Percentiles rank a stretch among this genome's conserved stretches.
Evolutionary conservation across 139 green algal species (phyloP).

Genomic region (Haematococcus sp.): DNA sequence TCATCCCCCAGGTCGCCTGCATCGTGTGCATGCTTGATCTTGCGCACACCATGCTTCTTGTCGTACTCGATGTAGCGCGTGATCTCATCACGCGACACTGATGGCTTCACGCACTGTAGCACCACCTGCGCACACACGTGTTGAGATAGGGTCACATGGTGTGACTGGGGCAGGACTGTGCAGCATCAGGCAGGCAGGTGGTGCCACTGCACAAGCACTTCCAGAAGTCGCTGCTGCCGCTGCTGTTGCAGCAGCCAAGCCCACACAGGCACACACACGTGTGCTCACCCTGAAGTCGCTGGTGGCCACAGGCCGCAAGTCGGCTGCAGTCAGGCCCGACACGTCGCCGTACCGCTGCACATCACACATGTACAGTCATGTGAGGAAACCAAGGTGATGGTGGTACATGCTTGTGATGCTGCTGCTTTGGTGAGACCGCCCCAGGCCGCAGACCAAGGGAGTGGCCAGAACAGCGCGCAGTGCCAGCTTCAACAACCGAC

Average conservation of each 20-base stretch:
- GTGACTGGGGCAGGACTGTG: neutral
- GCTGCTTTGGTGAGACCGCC: no score
- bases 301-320: slow-evolving; percentile 72
- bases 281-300: slow-evolving; percentile 70
- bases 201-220: neutral
- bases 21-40: no score
- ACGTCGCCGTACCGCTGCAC: slow-evolving; percentile 21
- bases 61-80: slow-evolving; percentile 85
- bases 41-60: slow-evolving; percentile 63
- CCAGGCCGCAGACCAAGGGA: no score
- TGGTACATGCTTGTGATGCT: no score
- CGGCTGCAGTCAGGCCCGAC: slow-evolving; percentile 43
- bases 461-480: no score
- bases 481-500: neutral
- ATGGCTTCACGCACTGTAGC: slow-evolving; percentile 60
- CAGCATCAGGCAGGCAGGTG: neutral
- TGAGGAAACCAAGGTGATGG: no score
- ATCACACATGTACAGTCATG: no score
- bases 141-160: neutral
- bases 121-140: slow-evolving; percentile 55
- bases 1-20: no score
- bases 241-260: no score
- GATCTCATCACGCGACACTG: slow-evolving; percentile 71
- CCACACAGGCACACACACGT: neutral
- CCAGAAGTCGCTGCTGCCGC: no score